Evolutionary conservation across 352 stramenopile genomes (phyloP).

Genomic region (Blastocystis sp.): DNA sequence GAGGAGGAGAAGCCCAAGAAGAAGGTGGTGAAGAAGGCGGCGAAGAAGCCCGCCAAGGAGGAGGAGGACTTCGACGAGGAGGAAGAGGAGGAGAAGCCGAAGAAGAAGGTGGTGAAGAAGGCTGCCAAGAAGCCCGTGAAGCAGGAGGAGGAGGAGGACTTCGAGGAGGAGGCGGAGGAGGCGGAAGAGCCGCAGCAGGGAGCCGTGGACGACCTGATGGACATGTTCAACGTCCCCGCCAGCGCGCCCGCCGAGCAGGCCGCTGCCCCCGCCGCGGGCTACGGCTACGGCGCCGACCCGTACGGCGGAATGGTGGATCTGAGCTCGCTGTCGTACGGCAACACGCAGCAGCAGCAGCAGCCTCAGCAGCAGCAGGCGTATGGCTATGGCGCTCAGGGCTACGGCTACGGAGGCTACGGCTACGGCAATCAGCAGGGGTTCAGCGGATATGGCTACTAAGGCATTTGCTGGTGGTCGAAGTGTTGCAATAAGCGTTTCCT

Average conservation of each 20-base stretch:
- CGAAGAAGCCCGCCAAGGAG: too few relatives aligned
- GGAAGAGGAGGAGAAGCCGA: too few relatives aligned
- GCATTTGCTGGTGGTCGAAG: not conserved
- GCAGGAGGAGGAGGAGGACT: not conserved
- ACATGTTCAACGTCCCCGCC: conserved; percentile 3
- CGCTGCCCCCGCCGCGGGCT: not conserved
- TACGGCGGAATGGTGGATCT: not conserved
- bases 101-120: too few relatives aligned
- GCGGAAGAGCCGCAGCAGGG: too few relatives aligned
- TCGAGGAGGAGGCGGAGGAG: too few relatives aligned
- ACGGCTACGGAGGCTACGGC: conserved; percentile 24
- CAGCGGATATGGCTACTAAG: conserved; percentile 40
- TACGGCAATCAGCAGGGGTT: conserved; percentile 19
- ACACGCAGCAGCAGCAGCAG: not conserved
- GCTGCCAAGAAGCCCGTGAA: not conserved
- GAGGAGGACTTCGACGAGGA: too few relatives aligned
- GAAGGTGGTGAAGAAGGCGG: too few relatives aligned
- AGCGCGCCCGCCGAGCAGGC: not conserved
- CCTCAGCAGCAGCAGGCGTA: conserved; percentile 23
- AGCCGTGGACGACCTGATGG: conserved; percentile 15
- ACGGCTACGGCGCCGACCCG: conserved; percentile 3
- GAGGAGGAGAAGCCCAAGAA: too few relatives aligned
- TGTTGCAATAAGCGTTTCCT: not conserved
- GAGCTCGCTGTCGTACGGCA: not conserved
- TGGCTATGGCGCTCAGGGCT: conserved; percentile 9